A percentile compares a stretch with the other conserved stretches of the same genome.
These are phyloP conservation scores for Coelastrella sp. DNA, from an alignment of 139 green algal genomes.

Conservation along the genomic window DNA sequence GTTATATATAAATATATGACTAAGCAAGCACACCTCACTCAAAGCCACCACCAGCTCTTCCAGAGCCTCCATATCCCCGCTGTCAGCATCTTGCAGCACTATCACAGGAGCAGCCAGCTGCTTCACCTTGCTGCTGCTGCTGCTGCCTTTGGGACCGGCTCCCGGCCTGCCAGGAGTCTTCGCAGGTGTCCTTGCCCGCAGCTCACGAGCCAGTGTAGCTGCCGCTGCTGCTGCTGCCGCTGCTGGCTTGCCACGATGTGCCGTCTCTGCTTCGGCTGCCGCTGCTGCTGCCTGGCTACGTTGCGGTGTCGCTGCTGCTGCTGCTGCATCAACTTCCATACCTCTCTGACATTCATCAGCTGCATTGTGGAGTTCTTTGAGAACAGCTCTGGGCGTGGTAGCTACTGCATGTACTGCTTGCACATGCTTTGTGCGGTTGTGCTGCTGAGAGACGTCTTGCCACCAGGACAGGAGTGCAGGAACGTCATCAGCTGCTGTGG, in stretches of 20 bases:
- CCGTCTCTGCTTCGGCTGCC: background rate
- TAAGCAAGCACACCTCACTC: constrained; percentile 32
- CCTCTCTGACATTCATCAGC: background rate
- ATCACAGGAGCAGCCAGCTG: constrained; percentile 29
- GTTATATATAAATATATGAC: no score
- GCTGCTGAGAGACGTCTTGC: background rate
- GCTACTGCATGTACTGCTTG: background rate
- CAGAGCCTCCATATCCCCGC: constrained; percentile 20
- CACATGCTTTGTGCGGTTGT: background rate
- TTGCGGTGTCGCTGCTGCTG: background rate
- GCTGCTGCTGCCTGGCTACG: background rate
- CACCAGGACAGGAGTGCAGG: constrained; percentile 42
- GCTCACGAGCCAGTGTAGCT: background rate
- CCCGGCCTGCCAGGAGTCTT: background rate
- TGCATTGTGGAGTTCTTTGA: background rate
- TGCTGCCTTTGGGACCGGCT: background rate
- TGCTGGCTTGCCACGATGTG: background rate
- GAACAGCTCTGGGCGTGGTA: background rate
- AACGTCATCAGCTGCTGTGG: constrained; percentile 39
- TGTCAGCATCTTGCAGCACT: constrained; percentile 38
- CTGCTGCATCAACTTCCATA: background rate
- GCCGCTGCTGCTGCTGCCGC: constrained; percentile 16
- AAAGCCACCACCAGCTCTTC: constrained; percentile 44
- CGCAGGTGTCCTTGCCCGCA: background rate
- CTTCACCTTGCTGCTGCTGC: background rate